Base-by-base conservation (phyloP, 2,329 filamentous ascomycete species). In the Talaromyces sp. region DNA sequence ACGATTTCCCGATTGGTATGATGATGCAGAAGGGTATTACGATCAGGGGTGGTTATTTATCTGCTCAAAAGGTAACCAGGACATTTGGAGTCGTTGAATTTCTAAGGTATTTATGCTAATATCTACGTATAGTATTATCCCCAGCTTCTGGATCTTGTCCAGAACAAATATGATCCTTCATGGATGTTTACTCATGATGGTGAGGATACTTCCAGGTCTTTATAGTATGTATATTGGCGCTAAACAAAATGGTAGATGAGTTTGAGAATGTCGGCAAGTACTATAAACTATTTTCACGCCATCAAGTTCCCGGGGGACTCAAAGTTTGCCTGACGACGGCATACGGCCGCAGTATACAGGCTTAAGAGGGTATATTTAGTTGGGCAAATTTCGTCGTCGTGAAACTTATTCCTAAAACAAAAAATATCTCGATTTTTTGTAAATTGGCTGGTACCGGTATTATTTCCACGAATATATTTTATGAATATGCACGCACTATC, bases 21-120 rank as follows among this genome's bases (percentile, higher is more conserved):
- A 55, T 74, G 58, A 73, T 73, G 70, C 70, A 74, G 60, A 74
- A 74, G 54, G 67, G 65, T 2, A 66, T 74, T 61, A 74, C 70
- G 2, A 58, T 73, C 13, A 67, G 70, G 25, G 72, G 72, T 0
- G 70, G 70, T 1, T 71, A 72, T 52, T 55, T 68, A 7, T 60
- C 64, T 42, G 67, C 64, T 1, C 66, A 70, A 57, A 70, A 69
- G 63, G 68, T 68, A 59, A 10, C 42, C 25, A n/a, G 49, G 13
- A 2, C 17, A 9, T 10, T 11, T n/a, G 44, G 13, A 17, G 25
- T 11, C 5, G 25, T 27, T 30, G 49, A 11, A 11, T 25, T 47
- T 22, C 19, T 9, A 53, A 30, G n/a, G 15, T 28, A 11, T n/a
- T 15, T 30, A 47, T 51, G 4, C 4, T 52, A 6, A 28, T n/a